These are phyloP conservation scores for Arthrobotrys pseudoclavata DNA, from an alignment of 2,329 filamentous ascomycete species.

Conservation along the genomic window DNA sequence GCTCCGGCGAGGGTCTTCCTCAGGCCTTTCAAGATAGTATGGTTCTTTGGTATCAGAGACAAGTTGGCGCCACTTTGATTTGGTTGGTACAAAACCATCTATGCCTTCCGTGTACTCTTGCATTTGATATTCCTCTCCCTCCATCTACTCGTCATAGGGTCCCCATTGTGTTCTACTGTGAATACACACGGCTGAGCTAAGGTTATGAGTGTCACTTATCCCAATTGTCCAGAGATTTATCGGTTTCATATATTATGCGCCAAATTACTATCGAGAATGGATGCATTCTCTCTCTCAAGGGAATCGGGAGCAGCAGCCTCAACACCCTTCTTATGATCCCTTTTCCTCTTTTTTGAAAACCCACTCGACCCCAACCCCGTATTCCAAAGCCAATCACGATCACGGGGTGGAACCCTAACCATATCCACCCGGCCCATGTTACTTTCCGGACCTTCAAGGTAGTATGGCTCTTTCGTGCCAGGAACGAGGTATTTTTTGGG, in stretches of 20 bases:
- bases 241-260: not conserved
- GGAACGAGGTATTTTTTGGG: not conserved
- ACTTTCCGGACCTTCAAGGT: conserved; percentile 7
- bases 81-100: not conserved
- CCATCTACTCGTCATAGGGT: not conserved
- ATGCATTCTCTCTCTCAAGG: not conserved
- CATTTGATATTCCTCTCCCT: not conserved
- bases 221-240: too few relatives aligned
- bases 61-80: not conserved
- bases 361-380: not conserved
- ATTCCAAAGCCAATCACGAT: not conserved
- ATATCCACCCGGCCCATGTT: not conserved
- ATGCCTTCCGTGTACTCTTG: not conserved
- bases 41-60: conserved; percentile 3
- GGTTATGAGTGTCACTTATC: too few relatives aligned
- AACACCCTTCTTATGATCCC: not conserved
- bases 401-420: not conserved
- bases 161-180: not conserved
- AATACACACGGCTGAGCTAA: too few relatives aligned
- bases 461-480: conserved; percentile 2
- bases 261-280: not conserved
- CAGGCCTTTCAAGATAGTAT: not conserved
- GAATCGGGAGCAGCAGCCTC: not conserved
- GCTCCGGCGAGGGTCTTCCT: too few relatives aligned
- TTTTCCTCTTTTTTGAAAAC: not conserved